These are phyloP conservation scores for Arxiozyma heterogenica DNA, from an alignment of 1,139 yeast genomes.

Conservation along the genomic window DNA sequence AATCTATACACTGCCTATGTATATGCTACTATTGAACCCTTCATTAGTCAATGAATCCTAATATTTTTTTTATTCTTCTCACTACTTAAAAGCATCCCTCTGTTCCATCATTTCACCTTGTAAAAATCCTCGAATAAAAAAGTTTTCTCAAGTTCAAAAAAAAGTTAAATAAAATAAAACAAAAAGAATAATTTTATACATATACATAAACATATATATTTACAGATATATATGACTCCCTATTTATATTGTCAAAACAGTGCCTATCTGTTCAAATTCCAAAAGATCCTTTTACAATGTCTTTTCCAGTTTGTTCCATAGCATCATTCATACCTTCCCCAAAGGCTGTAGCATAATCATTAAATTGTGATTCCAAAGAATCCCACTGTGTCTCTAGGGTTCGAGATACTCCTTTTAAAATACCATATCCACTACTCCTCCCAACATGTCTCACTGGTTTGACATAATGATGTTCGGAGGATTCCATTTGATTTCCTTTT, in stretches of 20 bases:
- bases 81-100: too few relatives aligned
- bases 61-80: too few relatives aligned
- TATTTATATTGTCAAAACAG: too few relatives aligned
- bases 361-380: slow-evolving; percentile 44
- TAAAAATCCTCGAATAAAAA: too few relatives aligned
- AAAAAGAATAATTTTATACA: background rate
- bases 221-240: too few relatives aligned
- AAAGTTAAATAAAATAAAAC: background rate
- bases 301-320: slow-evolving; percentile 42
- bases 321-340: slow-evolving; percentile 48
- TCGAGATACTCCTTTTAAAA: slow-evolving; percentile 37
- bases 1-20: too few relatives aligned
- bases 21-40: too few relatives aligned
- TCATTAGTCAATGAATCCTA: too few relatives aligned
- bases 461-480: slow-evolving; percentile 35
- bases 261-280: slow-evolving; percentile 34
- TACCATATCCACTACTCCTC: slow-evolving; percentile 33
- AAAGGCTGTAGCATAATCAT: slow-evolving; percentile 49
- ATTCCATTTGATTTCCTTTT: slow-evolving; percentile 7
- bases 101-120: too few relatives aligned
- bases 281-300: slow-evolving; percentile 44
- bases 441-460: slow-evolving; percentile 41
- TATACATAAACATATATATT: too few relatives aligned
- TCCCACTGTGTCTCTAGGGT: slow-evolving; percentile 47
- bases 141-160: too few relatives aligned